A percentile compares a stretch with the other conserved stretches of the same genome.
phyloP scores from a whole-genome alignment of 495 filamentous ascomycete genomes.

The Penicillium salamii region DNA sequence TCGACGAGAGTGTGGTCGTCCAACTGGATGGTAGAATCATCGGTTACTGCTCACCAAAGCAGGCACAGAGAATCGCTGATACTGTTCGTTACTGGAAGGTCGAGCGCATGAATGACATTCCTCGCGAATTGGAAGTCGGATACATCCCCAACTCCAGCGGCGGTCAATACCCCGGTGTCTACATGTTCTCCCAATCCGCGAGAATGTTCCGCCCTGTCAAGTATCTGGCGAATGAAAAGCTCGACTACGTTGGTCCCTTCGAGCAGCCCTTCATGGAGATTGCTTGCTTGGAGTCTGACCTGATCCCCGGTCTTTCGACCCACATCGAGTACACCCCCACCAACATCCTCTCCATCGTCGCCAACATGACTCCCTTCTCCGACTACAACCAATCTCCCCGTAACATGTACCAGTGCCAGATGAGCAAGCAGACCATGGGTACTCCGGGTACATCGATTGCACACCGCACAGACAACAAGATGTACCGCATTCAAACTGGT shows the following conservation, averaged over 20 bases:
- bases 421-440: constrained; percentile 99
- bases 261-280: constrained; percentile 99
- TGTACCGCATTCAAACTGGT: constrained; percentile 90
- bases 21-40: constrained; percentile 87
- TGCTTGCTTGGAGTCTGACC: constrained; percentile 78
- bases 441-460: constrained; percentile 84
- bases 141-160: constrained; percentile 81
- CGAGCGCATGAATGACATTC: constrained; percentile 81
- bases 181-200: constrained; percentile 81
- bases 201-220: constrained; percentile 91
- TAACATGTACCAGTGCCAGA: constrained; percentile 99
- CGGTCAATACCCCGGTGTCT: constrained; percentile 93
- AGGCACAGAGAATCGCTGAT: constrained; percentile 74
- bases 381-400: constrained; percentile 98
- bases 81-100: constrained; percentile 93
- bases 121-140: constrained; percentile 82
- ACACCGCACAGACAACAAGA: constrained; percentile 94
- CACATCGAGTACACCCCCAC: constrained; percentile 95
- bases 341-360: constrained; percentile 94
- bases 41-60: constrained; percentile 82
- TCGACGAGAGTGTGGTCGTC: constrained; percentile 77
- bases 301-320: constrained; percentile 80
- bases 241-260: constrained; percentile 86
- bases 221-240: constrained; percentile 78
- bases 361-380: constrained; percentile 98